Conservation (phyloP, 768 basidiomycete genomes). For the Trametes elegans region DNA sequence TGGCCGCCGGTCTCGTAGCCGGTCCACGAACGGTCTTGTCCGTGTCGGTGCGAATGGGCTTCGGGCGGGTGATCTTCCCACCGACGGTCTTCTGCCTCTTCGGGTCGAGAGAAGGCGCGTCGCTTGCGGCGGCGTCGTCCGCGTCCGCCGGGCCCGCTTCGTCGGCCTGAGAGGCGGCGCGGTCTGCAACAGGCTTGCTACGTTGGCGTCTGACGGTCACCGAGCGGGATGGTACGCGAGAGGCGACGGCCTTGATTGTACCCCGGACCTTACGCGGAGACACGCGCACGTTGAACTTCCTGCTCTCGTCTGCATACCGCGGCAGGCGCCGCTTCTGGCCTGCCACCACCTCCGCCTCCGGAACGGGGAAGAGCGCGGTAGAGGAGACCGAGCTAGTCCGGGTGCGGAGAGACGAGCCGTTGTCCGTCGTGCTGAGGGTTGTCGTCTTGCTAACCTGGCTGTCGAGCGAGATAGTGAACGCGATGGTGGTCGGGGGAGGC, state of each 20-base stretch:
- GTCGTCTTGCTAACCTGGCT: slow-evolving; percentile 25
- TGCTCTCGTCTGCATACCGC: slow-evolving; percentile 9
- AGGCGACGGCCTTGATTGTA: too few relatives aligned
- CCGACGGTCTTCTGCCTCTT: slow-evolving; percentile 19
- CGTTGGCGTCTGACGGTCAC: slow-evolving; percentile 1
- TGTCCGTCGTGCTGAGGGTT: slow-evolving; percentile 30
- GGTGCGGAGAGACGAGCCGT: slow-evolving; percentile 31
- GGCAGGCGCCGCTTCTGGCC: slow-evolving; percentile 29
- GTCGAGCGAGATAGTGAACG: slow-evolving; percentile 24
- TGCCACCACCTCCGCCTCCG: slow-evolving; percentile 23
- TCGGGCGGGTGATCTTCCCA: slow-evolving; percentile 2
- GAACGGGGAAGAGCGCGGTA: slow-evolving; percentile 12
- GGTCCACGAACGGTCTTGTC: slow-evolving; percentile 13
- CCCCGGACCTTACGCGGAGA: slow-evolving; percentile 5
- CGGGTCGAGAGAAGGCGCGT: slow-evolving; percentile 3
- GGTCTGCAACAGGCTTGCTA: not conserved
- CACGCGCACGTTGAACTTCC: slow-evolving; percentile 11
- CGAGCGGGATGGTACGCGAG: slow-evolving; percentile 1
- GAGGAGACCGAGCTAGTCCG: slow-evolving; percentile 27
- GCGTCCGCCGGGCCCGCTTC: not conserved
- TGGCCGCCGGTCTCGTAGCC: not conserved
- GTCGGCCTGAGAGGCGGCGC: not conserved
- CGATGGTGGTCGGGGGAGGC: slow-evolving; percentile 24
- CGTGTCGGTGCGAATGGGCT: slow-evolving; percentile 3
- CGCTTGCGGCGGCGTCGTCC: not conserved